Conservation (phyloP, 1,139 yeast species). For the Geotrichum bryndzae region DNA sequence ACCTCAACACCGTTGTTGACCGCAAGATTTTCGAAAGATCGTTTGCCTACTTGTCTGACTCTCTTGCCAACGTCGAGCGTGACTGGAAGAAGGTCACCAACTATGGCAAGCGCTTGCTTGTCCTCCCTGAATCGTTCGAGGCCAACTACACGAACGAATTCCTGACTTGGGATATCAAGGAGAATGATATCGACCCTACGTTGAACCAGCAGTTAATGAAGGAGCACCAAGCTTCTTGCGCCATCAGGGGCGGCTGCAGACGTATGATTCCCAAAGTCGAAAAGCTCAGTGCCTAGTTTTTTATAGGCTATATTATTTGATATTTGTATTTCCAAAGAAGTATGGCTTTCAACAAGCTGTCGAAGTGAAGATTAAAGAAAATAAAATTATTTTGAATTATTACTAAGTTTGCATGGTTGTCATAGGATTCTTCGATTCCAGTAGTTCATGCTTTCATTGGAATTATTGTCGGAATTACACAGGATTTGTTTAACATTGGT, state of each 20-base stretch:
- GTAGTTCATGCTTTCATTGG: too few relatives aligned
- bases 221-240: slow-evolving; percentile 44
- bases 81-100: slow-evolving; percentile 54
- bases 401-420: background rate
- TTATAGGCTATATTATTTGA: background rate
- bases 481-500: too few relatives aligned
- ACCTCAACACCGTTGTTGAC: slow-evolving; percentile 41
- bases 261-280: slow-evolving; percentile 34
- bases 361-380: background rate
- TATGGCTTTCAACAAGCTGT: background rate
- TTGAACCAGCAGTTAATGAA: slow-evolving; percentile 46
- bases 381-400: background rate
- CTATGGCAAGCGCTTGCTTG: slow-evolving; percentile 50
- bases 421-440: too few relatives aligned
- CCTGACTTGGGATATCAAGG: slow-evolving; percentile 47
- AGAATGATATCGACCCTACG: slow-evolving; percentile 37
- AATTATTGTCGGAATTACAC: too few relatives aligned
- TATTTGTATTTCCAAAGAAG: background rate
- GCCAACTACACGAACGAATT: slow-evolving; percentile 50
- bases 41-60: slow-evolving; percentile 49
- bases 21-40: slow-evolving; percentile 49
- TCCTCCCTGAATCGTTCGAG: slow-evolving; percentile 45
- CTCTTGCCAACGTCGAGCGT: slow-evolving; percentile 50
- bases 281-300: background rate
- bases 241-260: slow-evolving; percentile 47